Percentiles rank a stretch among this genome's conserved stretches.
Conservation (phyloP, 371 early-diverging fungal species). For the Circinella umbellata region DNA sequence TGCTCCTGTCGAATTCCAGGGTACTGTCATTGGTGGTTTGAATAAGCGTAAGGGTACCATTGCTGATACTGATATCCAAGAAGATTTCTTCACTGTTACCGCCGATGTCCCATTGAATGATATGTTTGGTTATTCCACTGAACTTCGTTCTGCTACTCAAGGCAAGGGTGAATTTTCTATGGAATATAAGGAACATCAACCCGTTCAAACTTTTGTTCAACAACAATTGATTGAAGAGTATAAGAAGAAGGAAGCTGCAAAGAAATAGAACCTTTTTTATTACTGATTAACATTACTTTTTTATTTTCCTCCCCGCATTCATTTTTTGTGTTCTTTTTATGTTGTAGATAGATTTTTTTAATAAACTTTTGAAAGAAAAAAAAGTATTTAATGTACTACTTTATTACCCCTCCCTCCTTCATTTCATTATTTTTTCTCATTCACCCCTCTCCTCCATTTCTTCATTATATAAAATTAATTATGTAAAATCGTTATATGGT, state of each 20-base stretch:
- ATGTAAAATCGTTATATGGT: no score
- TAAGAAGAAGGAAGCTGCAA: constrained; percentile 37
- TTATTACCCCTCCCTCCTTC: no score
- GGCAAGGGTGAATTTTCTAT: constrained; percentile 99
- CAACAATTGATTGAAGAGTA: constrained; percentile 87
- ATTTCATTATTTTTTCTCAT: no score
- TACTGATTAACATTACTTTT: constrained; percentile 10
- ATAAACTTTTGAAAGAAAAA: no score
- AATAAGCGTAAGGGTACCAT: constrained; percentile 98
- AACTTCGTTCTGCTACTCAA: constrained; percentile 91
- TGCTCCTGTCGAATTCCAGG: constrained; percentile 95
- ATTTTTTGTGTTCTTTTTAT: no score
- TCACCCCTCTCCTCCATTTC: no score
- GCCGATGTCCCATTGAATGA: constrained; percentile 94
- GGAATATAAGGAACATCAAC: constrained; percentile 93
- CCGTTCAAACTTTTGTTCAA: constrained; percentile 84
- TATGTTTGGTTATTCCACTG: constrained; percentile 98
- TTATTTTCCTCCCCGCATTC: neutral
- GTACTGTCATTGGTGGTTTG: constrained; percentile 87
- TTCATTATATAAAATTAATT: no score
- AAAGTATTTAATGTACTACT: no score
- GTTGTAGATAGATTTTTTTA: no score
- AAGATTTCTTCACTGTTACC: constrained; percentile 86
- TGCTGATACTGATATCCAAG: constrained; percentile 91
- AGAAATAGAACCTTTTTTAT: constrained; percentile 7